A percentile compares a stretch with the other conserved stretches of the same genome.
phyloP scores from a whole-genome alignment of 176 grass and related monocot genomes.

The Poa pratensis region DNA sequence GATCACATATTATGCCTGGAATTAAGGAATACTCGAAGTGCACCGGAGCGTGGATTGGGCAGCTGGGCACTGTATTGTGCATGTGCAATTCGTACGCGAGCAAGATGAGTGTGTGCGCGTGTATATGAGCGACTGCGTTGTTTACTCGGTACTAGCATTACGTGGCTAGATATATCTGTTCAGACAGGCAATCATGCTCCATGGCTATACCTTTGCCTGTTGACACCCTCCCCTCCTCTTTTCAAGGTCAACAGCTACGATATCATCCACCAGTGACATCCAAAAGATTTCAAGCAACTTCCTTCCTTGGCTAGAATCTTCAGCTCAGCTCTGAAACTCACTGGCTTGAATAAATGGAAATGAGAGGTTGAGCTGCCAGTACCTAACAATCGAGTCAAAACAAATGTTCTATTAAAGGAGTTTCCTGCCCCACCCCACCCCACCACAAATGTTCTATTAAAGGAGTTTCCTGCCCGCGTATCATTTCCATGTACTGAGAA shows the following conservation, averaged over 20 bases:
- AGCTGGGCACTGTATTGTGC: too few relatives aligned
- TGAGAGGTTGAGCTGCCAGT: slow-evolving; percentile 3
- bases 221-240: neutral
- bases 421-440: too few relatives aligned
- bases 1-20: slow-evolving; percentile 2
- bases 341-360: slow-evolving; percentile 1
- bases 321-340: neutral
- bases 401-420: too few relatives aligned
- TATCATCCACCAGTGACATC: neutral
- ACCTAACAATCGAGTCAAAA: neutral
- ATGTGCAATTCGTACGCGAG: too few relatives aligned
- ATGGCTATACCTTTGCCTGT: neutral
- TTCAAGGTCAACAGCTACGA: slow-evolving; percentile 1
- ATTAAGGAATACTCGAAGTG: neutral
- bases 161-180: too few relatives aligned
- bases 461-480: too few relatives aligned
- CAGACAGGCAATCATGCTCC: neutral
- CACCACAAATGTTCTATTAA: too few relatives aligned
- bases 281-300: neutral
- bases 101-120: too few relatives aligned
- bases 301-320: neutral
- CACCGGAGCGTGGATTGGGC: neutral
- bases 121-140: too few relatives aligned
- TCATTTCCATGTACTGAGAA: too few relatives aligned
- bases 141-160: too few relatives aligned